Percentiles rank a stretch among this genome's conserved stretches.
phyloP scores from a whole-genome alignment of 208 protist genomes.

The Trypanosoma lewisi region DNA sequence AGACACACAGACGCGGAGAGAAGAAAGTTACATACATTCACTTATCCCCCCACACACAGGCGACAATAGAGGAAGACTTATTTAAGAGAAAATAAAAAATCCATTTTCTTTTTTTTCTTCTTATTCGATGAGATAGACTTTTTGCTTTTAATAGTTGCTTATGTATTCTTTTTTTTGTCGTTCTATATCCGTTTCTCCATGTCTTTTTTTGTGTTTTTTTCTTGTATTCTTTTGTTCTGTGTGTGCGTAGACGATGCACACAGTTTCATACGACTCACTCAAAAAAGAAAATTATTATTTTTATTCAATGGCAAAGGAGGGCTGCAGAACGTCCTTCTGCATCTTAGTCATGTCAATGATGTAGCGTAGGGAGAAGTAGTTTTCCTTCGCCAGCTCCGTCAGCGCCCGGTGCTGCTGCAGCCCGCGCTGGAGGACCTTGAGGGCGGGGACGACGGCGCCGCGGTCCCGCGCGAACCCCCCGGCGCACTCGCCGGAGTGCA shows the following conservation, averaged over 20 bases:
- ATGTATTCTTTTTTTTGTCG: constrained; percentile 8
- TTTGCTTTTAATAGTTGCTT: constrained; percentile 21
- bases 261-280: no score
- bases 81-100: not conserved
- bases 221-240: no score
- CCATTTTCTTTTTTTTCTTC: not conserved
- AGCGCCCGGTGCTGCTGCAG: constrained; percentile 67
- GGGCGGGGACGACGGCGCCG: constrained; percentile 41
- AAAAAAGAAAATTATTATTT: no score
- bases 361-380: constrained; percentile 88
- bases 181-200: not conserved
- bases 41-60: not conserved
- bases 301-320: constrained; percentile 8
- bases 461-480: constrained; percentile 45
- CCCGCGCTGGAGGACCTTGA: constrained; percentile 68
- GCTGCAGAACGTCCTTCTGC: constrained; percentile 44
- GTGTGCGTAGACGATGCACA: no score
- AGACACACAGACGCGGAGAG: no score
- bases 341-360: constrained; percentile 71
- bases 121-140: not conserved
- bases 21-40: no score
- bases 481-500: constrained; percentile 75
- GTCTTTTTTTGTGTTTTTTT: not conserved
- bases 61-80: not conserved
- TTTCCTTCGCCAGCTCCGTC: constrained; percentile 71